A percentile compares a stretch with the other conserved stretches of the same genome.
Conservation (phyloP, 2,329 filamentous ascomycete species). For the Lasiodiplodia sp. region DNA sequence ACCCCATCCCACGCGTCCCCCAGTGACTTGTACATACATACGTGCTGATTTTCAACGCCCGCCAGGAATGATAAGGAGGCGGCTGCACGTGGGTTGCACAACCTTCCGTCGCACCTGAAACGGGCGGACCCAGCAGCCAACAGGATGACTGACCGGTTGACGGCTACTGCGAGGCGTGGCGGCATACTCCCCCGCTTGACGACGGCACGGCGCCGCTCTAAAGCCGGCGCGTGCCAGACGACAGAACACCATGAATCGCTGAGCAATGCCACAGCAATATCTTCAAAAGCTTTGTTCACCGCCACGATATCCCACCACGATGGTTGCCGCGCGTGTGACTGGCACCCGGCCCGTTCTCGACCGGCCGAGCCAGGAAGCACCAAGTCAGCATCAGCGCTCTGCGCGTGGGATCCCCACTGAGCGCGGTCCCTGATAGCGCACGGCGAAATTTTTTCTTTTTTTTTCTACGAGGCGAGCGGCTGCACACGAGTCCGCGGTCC, state of each 20-base stretch:
- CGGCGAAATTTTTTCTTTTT: constrained; percentile 14
- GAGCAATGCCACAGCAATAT: constrained; percentile 7
- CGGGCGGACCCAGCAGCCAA: constrained; percentile 3
- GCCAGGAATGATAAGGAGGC: background rate
- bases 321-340: constrained; percentile 24
- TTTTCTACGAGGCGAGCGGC: constrained; percentile 6
- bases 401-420: constrained; percentile 16
- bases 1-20: background rate
- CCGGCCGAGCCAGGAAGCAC: constrained; percentile 18
- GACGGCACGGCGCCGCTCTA: background rate
- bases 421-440: constrained; percentile 4
- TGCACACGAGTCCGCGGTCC: background rate
- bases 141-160: constrained; percentile 2
- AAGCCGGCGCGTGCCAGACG: background rate
- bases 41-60: background rate
- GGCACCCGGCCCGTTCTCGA: constrained; percentile 25
- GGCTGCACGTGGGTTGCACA: constrained; percentile 21
- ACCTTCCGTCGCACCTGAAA: constrained; percentile 1
- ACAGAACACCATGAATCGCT: constrained; percentile 4
- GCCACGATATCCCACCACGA: constrained; percentile 15
- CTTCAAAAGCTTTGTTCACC: constrained; percentile 22
- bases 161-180: background rate
- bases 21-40: background rate
- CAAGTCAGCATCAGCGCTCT: constrained; percentile 13
- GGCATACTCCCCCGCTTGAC: constrained; percentile 1